Base-by-base conservation (phyloP, 257 asterid genomes). In the Paulownia fortunei region DNA sequence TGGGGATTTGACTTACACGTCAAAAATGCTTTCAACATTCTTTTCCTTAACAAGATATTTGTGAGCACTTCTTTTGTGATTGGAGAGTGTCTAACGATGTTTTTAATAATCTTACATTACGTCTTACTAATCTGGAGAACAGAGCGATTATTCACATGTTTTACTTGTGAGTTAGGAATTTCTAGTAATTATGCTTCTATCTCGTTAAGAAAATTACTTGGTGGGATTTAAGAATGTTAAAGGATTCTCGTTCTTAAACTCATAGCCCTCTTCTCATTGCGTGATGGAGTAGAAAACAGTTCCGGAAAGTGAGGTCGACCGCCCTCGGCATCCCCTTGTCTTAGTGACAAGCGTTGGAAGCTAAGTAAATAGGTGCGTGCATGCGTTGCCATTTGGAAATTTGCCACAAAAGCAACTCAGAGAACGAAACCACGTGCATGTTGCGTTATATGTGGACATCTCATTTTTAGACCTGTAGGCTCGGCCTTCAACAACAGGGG, bases 341-440 rank as follows among this genome's bases (percentile, higher is more conserved):
- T 6, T 52, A 54, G 34, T 30, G 74, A 69, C 82, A 76, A 32
- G 63, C 73, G 79, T 76, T 66, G 59, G 16, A 24, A 8, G 24
- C 4, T 32, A n/a, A 55, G 61, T 9, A 13, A 61, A 16, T 23
- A 10, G 61, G 36, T 0, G 18, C 5, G 32, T 76, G 82, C 85
- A 81, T 76, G 85, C 79, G 72, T 72, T 58, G 82, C 80, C 85
- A 72, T 72, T 56, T 77, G 85, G 74, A 56, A 4, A 51, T 15
- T 39, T 67, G n/a, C 30, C 67, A n/a, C 32, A 6, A 76, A 27
- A 49, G 37, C 72, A 44, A 78, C 52, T 8, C 18, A 34, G 26
- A 41, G 6, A 11, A 64, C 4, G 4, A 4, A 2, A 21, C 69
- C 79, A 81, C 79, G 59, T 81, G 82, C 74, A 39, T 16, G 15